These are phyloP conservation scores for Phaeolepiota aurea DNA, from an alignment of 768 basidiomycete species.

Conservation along the genomic window DNA sequence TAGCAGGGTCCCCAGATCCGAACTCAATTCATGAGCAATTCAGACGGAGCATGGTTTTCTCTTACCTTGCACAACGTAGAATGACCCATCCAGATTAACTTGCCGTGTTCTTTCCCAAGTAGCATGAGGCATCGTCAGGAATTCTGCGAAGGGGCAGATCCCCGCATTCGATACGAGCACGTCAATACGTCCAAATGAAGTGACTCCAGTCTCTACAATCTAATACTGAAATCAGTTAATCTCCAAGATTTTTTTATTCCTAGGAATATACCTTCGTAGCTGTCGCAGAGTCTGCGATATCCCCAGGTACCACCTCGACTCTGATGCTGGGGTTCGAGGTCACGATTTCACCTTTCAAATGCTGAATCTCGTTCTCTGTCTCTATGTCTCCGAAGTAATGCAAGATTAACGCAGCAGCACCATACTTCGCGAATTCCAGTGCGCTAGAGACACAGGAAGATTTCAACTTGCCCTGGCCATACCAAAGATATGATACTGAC, in stretches of 20 bases:
- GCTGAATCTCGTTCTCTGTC: slow-evolving; percentile 38
- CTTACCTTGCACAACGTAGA: slow-evolving; percentile 59
- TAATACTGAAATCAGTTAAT: slow-evolving; percentile 14
- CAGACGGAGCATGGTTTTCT: not conserved
- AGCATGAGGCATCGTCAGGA: slow-evolving; percentile 56
- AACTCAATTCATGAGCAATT: not conserved
- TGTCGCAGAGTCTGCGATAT: slow-evolving; percentile 53
- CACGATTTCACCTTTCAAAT: slow-evolving; percentile 39
- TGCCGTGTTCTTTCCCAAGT: slow-evolving; percentile 59
- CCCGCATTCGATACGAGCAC: slow-evolving; percentile 40
- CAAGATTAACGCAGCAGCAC: slow-evolving; percentile 53
- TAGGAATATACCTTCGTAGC: slow-evolving; percentile 36
- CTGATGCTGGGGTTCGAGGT: slow-evolving; percentile 17
- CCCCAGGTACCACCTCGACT: slow-evolving; percentile 49
- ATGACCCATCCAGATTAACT: slow-evolving; percentile 72
- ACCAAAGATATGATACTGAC: slow-evolving; percentile 12
- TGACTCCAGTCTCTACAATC: slow-evolving; percentile 56
- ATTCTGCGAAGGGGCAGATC: slow-evolving; percentile 73
- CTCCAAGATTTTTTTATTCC: not conserved
- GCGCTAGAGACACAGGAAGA: no score
- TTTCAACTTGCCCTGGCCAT: not conserved
- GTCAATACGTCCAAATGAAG: slow-evolving; percentile 58
- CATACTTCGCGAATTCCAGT: slow-evolving; percentile 55
- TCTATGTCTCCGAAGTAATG: slow-evolving; percentile 60
- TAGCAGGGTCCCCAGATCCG: slow-evolving; percentile 9